A percentile compares a stretch with the other conserved stretches of the same genome.
These are phyloP conservation scores for Xanthoparmelia taractica DNA, from an alignment of 495 filamentous ascomycete species.

Conservation along the genomic window DNA sequence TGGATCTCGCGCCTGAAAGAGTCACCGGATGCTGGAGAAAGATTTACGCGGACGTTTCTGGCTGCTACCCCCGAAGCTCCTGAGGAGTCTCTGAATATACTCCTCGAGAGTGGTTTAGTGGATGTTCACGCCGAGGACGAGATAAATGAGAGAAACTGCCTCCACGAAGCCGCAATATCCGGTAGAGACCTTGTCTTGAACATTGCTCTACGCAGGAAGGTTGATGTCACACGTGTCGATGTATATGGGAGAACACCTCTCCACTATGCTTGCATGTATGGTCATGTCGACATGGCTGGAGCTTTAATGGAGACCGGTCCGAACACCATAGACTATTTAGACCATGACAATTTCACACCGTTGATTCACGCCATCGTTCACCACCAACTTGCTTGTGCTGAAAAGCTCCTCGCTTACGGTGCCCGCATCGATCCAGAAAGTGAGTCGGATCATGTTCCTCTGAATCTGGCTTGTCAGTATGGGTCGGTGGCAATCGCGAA, in stretches of 20 bases:
- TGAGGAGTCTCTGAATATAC: conserved; percentile 61
- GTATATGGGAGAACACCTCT: conserved; percentile 91
- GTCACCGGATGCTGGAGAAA: conserved; percentile 54
- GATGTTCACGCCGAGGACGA: conserved; percentile 87
- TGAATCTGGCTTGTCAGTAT: conserved; percentile 91
- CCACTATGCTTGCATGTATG: conserved; percentile 95
- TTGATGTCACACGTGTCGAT: conserved; percentile 73
- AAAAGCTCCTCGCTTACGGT: conserved; percentile 59
- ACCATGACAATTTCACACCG: conserved; percentile 96
- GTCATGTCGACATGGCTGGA: conserved; percentile 74
- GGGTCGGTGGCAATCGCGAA: conserved; percentile 75
- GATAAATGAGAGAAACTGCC: conserved; percentile 92
- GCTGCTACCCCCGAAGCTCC: conserved; percentile 80
- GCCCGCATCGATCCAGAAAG: conserved; percentile 74
- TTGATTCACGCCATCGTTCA: conserved; percentile 92
- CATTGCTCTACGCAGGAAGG: conserved; percentile 58
- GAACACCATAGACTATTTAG: conserved; percentile 70
- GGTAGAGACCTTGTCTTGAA: conserved; percentile 69
- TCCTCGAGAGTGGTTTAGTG: conserved; percentile 73
- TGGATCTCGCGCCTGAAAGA: conserved; percentile 51
- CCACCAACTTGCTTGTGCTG: conserved; percentile 66
- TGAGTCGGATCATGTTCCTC: conserved; percentile 83
- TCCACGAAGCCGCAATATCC: conserved; percentile 91
- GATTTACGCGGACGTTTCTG: conserved; percentile 81
- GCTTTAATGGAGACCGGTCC: conserved; percentile 54